Percentiles rank a stretch among this genome's conserved stretches.
Evolutionary conservation across 768 basidiomycete species (phyloP).

Genomic region (Tricholoma flavovirens): DNA sequence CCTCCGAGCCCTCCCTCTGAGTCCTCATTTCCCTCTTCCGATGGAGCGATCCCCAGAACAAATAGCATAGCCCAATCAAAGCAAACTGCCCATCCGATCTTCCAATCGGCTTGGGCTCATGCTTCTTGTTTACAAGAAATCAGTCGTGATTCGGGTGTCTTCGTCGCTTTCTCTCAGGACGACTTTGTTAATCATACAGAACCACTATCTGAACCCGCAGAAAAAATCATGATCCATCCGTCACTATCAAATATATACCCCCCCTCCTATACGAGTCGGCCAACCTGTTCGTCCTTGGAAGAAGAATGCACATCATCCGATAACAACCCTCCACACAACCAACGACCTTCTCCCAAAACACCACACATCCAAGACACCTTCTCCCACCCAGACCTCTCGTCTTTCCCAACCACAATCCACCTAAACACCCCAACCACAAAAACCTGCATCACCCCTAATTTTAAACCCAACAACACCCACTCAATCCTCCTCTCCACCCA

Average conservation of each 20-base stretch:
- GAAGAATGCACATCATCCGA: neutral
- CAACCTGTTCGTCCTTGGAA: neutral
- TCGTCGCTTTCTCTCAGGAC: slow-evolving; percentile 1
- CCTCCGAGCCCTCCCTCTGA: neutral
- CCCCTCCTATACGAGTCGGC: neutral
- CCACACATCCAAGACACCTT: neutral
- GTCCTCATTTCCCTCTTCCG: neutral
- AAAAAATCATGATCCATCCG: neutral
- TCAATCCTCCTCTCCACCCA: neutral
- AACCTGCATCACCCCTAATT: neutral
- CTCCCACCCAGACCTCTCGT: neutral
- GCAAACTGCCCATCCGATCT: neutral
- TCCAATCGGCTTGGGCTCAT: neutral
- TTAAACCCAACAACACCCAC: too few relatives aligned
- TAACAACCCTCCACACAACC: neutral
- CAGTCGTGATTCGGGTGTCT: slow-evolving; percentile 1
- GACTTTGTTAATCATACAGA: neutral
- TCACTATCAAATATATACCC: neutral
- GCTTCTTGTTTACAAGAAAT: slow-evolving; percentile 6
- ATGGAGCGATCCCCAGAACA: neutral
- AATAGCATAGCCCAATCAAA: neutral
- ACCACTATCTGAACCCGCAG: neutral
- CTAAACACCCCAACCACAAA: neutral
- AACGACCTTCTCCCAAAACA: neutral
- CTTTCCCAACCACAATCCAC: neutral